Percentiles rank a stretch among this genome's conserved stretches.
phyloP scores from a whole-genome alignment of 208 protist genomes.

The Wallacemonas sp. region DNA sequence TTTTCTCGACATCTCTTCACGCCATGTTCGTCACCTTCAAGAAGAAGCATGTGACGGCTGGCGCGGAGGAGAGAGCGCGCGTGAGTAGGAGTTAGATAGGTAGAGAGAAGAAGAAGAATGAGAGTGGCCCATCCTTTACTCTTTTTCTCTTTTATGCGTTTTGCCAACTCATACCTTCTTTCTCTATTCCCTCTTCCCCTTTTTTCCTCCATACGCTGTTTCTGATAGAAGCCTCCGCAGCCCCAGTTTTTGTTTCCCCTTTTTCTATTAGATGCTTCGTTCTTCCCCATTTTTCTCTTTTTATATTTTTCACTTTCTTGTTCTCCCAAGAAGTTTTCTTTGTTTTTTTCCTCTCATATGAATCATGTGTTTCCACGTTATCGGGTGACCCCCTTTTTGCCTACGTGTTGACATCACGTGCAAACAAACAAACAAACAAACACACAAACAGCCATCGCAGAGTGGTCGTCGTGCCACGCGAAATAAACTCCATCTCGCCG shows the following conservation, averaged over 20 bases:
- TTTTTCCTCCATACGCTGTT: background rate
- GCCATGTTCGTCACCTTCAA: background rate
- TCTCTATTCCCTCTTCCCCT: slow-evolving; percentile 1
- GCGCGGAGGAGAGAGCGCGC: no score
- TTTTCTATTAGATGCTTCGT: slow-evolving; percentile 3
- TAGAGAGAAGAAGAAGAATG: no score
- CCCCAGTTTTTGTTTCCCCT: background rate
- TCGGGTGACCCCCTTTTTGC: no score
- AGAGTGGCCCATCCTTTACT: slow-evolving; percentile 8
- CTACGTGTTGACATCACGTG: no score
- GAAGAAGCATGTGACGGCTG: background rate
- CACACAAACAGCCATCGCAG: no score
- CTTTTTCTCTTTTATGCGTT: background rate
- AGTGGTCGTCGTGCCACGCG: no score
- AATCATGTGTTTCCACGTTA: no score
- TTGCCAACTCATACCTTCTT: background rate
- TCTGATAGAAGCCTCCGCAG: background rate
- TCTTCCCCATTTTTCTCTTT: slow-evolving; percentile 2
- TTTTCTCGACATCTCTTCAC: background rate
- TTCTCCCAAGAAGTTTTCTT: background rate
- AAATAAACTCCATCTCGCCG: no score
- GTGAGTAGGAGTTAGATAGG: no score
- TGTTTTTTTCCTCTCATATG: background rate
- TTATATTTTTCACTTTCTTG: slow-evolving; percentile 1
- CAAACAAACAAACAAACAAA: background rate